Evolutionary conservation across 208 protist genomes (phyloP).

Genomic region (Histomonas meleagridis): DNA sequence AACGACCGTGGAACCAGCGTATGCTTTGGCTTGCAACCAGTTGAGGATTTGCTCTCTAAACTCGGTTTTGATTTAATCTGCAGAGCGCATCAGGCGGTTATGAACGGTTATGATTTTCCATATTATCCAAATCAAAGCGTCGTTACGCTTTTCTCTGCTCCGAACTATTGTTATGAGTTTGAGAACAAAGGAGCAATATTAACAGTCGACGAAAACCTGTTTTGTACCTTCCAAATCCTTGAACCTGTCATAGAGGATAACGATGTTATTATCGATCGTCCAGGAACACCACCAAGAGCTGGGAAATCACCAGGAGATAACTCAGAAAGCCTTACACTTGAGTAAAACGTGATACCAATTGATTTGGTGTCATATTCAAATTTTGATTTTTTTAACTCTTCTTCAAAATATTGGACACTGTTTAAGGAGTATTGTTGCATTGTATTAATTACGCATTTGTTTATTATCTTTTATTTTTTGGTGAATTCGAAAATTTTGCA

Average conservation of each 20-base stretch:
- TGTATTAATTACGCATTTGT: no score
- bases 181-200: slow-evolving; percentile 95
- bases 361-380: no score
- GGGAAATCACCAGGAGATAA: no score
- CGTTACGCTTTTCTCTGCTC: slow-evolving; percentile 97
- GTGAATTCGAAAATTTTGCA: no score
- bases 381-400: no score
- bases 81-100: slow-evolving; percentile 83
- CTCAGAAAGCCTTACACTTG: no score
- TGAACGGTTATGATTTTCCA: slow-evolving; percentile 80
- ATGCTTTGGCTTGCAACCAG: slow-evolving; percentile 89
- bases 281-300: neutral
- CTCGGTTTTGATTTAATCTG: slow-evolving; percentile 97
- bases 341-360: no score
- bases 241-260: neutral
- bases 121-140: slow-evolving; percentile 87
- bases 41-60: slow-evolving; percentile 87
- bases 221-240: slow-evolving; percentile 55
- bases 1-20: slow-evolving; percentile 93
- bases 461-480: no score
- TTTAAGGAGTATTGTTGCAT: no score
- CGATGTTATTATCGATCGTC: neutral
- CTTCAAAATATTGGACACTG: no score
- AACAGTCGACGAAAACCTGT: slow-evolving; percentile 56
- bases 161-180: slow-evolving; percentile 97